These are phyloP conservation scores for Podila epicladia DNA, from an alignment of 192 early-diverging fungal genomes.

Conservation along the genomic window DNA sequence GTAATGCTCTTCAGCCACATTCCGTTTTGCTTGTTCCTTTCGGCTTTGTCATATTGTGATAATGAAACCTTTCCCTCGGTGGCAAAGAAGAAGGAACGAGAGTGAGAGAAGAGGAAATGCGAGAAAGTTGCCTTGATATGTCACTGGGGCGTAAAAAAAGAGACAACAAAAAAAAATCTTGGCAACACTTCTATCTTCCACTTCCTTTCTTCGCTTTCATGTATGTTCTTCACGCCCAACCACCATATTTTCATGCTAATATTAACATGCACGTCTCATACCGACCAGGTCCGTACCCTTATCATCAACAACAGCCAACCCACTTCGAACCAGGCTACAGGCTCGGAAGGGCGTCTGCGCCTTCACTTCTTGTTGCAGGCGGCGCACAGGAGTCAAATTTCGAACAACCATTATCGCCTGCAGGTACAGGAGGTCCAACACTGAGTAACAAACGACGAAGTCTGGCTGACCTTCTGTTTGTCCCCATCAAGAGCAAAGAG, in stretches of 20 bases:
- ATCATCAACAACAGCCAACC: background rate
- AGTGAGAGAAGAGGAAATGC: no score
- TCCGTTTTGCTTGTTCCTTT: background rate
- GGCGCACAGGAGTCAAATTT: background rate
- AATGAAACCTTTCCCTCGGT: no score
- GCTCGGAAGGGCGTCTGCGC: background rate
- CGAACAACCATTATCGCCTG: background rate
- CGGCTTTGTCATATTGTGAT: no score
- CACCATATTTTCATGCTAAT: background rate
- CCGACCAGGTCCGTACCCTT: background rate
- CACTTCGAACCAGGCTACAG: background rate
- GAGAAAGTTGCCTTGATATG: no score
- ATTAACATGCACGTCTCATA: background rate
- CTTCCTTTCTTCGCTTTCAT: background rate
- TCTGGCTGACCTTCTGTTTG: conserved; percentile 35
- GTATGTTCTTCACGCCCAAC: background rate
- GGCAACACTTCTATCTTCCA: background rate
- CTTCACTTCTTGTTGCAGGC: background rate
- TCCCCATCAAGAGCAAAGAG: conserved; percentile 38
- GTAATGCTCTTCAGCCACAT: background rate
- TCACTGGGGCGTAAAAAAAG: background rate
- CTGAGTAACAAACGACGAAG: conserved; percentile 42
- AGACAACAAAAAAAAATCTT: background rate
- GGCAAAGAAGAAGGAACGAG: no score
- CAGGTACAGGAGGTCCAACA: conserved; percentile 6